Percentiles rank a stretch among this genome's conserved stretches.
These are phyloP conservation scores for Aspergillus versicolor DNA, from an alignment of 2,329 filamentous ascomycete genomes.

Conservation along the genomic window DNA sequence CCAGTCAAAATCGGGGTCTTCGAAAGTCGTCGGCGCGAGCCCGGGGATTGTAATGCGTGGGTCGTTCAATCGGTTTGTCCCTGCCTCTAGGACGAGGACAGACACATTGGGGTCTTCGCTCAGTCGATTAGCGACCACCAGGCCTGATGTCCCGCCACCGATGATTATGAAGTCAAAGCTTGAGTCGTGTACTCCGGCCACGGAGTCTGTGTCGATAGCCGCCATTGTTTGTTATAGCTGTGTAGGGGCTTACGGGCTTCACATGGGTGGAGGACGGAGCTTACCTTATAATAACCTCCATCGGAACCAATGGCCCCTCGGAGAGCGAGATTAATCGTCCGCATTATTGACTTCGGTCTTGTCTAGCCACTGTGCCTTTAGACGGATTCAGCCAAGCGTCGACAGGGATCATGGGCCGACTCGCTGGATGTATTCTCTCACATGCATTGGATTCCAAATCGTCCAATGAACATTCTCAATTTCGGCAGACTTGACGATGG, in stretches of 20 bases:
- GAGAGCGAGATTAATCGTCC: too few species aligned
- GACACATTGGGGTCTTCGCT: constrained; percentile 25
- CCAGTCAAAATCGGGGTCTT: constrained; percentile 27
- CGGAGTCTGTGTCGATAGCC: not conserved
- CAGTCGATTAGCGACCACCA: constrained; percentile 32
- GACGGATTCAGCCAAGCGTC: too few species aligned
- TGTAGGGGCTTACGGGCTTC: too few species aligned
- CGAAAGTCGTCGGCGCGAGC: constrained; percentile 18
- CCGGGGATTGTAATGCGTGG: constrained; percentile 24
- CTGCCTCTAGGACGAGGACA: constrained; percentile 32
- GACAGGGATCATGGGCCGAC: too few species aligned
- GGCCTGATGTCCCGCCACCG: constrained; percentile 33
- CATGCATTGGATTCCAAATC: too few species aligned
- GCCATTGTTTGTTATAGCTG: not conserved
- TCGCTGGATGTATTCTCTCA: too few species aligned
- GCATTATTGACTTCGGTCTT: too few species aligned
- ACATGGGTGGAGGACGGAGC: not conserved
- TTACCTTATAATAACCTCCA: too few species aligned
- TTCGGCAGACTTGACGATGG: too few species aligned
- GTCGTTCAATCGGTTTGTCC: constrained; percentile 23
- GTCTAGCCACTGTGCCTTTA: too few species aligned
- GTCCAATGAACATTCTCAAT: too few species aligned
- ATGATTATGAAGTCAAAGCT: constrained; percentile 15
- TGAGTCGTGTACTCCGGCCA: not conserved
- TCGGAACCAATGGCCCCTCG: too few species aligned